Evolutionary conservation across 345 rosid genomes (phyloP).

Genomic region (Ailanthus altissimus): DNA sequence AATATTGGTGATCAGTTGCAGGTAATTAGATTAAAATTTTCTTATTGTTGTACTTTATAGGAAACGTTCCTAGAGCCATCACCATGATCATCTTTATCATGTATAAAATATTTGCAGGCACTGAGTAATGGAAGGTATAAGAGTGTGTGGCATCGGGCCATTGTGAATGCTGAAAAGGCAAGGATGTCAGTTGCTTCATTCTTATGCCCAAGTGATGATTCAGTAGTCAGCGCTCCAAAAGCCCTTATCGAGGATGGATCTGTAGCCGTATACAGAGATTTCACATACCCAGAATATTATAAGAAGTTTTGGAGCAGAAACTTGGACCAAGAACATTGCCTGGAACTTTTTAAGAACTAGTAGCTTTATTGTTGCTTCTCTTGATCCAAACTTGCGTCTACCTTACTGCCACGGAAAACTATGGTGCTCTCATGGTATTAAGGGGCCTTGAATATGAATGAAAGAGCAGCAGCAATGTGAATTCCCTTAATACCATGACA

Average conservation of each 20-base stretch:
- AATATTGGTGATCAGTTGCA: conserved; percentile 92
- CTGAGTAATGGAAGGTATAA: conserved; percentile 79
- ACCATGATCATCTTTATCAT: no score
- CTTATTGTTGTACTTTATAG: no score
- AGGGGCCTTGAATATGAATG: not conserved
- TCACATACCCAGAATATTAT: conserved; percentile 85
- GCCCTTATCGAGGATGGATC: conserved; percentile 40
- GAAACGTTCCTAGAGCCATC: no score
- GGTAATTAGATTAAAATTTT: conserved; percentile 35
- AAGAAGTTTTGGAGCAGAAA: conserved; percentile 86
- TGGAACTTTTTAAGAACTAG: conserved; percentile 65
- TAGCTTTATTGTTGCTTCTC: not conserved
- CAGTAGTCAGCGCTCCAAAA: conserved; percentile 65
- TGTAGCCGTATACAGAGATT: conserved; percentile 64
- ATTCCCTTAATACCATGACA: no score
- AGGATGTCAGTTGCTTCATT: conserved; percentile 84
- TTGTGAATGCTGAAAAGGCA: conserved; percentile 53
- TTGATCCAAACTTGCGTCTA: no score
- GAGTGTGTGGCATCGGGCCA: conserved; percentile 92
- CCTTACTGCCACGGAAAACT: no score
- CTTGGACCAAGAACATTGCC: conserved; percentile 79
- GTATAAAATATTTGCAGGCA: conserved; percentile 45
- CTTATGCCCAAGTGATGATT: conserved; percentile 62
- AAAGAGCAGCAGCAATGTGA: not conserved
- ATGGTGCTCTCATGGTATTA: no score